Conservation (phyloP, 2,329 filamentous ascomycete genomes). For the Exophiala xenobiotica region DNA sequence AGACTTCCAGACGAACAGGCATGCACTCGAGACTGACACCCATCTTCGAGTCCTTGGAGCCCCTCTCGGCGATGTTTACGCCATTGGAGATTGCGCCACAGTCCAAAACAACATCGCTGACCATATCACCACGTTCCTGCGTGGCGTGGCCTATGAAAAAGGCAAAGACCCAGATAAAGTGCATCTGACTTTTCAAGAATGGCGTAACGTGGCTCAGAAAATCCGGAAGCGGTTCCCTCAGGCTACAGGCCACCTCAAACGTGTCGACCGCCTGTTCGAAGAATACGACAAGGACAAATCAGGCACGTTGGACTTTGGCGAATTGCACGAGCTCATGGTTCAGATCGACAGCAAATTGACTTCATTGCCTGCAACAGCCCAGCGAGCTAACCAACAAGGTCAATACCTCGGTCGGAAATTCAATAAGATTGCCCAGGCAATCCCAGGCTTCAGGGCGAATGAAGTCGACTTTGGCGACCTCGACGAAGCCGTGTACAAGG, state of each 20-base stretch:
- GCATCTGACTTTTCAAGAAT: constrained; percentile 81
- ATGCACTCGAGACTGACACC: constrained; percentile 90
- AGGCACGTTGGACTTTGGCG: constrained; percentile 90
- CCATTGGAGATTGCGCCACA: constrained; percentile 91
- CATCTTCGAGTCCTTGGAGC: constrained; percentile 87
- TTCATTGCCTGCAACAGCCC: constrained; percentile 88
- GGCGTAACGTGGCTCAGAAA: constrained; percentile 77
- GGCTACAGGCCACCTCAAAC: constrained; percentile 78
- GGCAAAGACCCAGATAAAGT: constrained; percentile 88
- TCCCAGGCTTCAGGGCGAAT: constrained; percentile 73
- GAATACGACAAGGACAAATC: constrained; percentile 91
- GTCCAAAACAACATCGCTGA: constrained; percentile 97
- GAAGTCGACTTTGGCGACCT: constrained; percentile 84
- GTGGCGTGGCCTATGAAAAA: constrained; percentile 84
- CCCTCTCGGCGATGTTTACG: constrained; percentile 91
- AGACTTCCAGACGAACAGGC: constrained; percentile 76
- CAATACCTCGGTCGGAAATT: constrained; percentile 90
- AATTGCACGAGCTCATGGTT: constrained; percentile 80
- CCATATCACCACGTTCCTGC: constrained; percentile 85
- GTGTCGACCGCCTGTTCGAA: constrained; percentile 85
- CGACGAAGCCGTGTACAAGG: constrained; percentile 88
- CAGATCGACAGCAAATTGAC: constrained; percentile 96
- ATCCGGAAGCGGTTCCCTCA: constrained; percentile 91
- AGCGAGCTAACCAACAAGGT: constrained; percentile 94
- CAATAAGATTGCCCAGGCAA: constrained; percentile 79